Base-by-base conservation (phyloP, 2,329 filamentous ascomycete genomes). In the Phyllosticta paracitricarpa region DNA sequence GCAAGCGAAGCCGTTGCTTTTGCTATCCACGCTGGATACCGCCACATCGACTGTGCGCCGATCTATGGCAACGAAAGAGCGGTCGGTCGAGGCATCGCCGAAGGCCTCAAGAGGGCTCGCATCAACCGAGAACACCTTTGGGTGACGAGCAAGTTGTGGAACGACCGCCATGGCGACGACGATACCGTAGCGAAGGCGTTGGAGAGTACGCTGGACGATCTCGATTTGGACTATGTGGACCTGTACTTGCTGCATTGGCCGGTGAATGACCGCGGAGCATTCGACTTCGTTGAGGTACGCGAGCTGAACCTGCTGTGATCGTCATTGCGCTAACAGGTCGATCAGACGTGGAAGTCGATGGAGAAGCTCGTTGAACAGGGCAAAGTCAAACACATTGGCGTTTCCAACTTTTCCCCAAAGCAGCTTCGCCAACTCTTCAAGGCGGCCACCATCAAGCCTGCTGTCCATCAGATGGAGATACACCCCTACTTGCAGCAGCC, bases 381-480 rank as follows among this genome's bases (percentile, higher is more conserved):
- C 64, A 82, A 82, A 63, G 85, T 84, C 56, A 81, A 79, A 65
- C 84, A 86, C 61, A 91, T 94, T 66, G 89, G 89, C 58, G 85
- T 94, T 14, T 89, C 86, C 68, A 94, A 93, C 77, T 93, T 88
- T 75, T 77, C 76, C 59, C 79, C 80, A n/a, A 67, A 70, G 12
- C 76, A 80, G 48, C 71, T 83, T 14, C 72, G 81, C 64, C 68
- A 75, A 61, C 74, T 83, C 61, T 66, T 79, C 64, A 79, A 80
- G 70, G 83, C 84, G 4, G 85, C 85, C 57, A 82, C 80, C 66
- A 71, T 88, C 63, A 70, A 77, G 2, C 89, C 89, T 0, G 85
- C 83, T 6, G 82, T 89, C 64, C 92, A 93, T 76, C 89, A 94
- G 79, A 88, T 93, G 69, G 89, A 93, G 77, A 86, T 83, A 69